Evolutionary conservation across 345 rosid species (phyloP).

Genomic region (Moricandia moricandioides): DNA sequence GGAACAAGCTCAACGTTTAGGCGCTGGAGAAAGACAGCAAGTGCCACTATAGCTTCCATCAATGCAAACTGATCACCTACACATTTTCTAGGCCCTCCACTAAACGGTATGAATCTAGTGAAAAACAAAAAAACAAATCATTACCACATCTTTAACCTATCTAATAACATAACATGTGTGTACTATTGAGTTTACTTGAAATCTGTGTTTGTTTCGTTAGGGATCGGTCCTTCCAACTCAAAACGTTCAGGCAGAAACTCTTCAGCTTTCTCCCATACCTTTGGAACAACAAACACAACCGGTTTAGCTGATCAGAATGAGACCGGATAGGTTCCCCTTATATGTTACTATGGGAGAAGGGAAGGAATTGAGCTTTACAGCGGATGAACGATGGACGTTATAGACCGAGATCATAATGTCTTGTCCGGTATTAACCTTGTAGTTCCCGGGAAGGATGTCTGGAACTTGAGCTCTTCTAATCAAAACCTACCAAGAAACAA

Average conservation of each 20-base stretch:
- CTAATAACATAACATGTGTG: neutral
- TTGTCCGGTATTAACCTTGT: conserved; percentile 85
- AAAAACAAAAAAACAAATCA: neutral
- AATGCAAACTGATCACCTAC: conserved; percentile 96
- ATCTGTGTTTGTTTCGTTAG: conserved; percentile 90
- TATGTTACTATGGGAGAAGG: neutral
- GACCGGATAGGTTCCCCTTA: neutral
- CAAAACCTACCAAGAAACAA: conserved; percentile 53
- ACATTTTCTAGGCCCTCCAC: conserved; percentile 96
- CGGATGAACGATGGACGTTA: conserved; percentile 82
- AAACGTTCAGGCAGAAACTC: conserved; percentile 88
- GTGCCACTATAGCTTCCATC: conserved; percentile 83
- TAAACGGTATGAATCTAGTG: conserved; percentile 81
- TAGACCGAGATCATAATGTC: conserved; percentile 96
- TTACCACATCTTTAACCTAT: neutral
- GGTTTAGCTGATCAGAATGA: neutral
- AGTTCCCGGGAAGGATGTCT: conserved; percentile 89
- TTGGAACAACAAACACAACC: conserved; percentile 17
- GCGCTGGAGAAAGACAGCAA: conserved; percentile 67
- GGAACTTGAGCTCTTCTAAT: conserved; percentile 83
- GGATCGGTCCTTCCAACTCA: conserved; percentile 68
- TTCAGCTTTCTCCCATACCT: conserved; percentile 97
- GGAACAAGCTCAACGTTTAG: conserved; percentile 80
- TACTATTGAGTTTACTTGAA: conserved; percentile 52
- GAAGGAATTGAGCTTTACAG: conserved; percentile 42